Conservation (phyloP, 148 eudicot genomes). For the Cornus controversa region DNA sequence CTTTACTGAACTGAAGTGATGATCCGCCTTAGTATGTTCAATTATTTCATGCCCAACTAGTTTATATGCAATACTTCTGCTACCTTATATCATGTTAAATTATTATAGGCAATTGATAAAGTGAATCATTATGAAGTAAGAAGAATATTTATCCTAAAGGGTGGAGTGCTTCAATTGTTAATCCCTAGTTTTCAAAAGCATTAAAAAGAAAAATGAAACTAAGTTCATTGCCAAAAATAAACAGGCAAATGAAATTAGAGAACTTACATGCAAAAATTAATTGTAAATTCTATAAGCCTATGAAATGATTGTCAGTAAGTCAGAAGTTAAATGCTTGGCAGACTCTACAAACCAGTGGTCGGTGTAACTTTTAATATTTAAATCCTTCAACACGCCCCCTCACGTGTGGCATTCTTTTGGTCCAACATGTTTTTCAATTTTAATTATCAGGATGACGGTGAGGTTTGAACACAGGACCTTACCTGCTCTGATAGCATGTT, state of each 20-base stretch:
- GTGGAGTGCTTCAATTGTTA: neutral
- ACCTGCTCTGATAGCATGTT: too few relatives aligned
- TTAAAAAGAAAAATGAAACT: neutral
- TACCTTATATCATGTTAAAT: neutral
- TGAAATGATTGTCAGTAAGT: too few relatives aligned
- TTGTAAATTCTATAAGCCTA: too few relatives aligned
- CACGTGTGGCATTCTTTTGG: too few relatives aligned
- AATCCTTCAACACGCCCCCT: too few relatives aligned
- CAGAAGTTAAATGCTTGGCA: too few relatives aligned
- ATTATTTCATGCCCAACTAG: neutral
- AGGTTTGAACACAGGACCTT: too few relatives aligned
- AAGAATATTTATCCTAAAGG: neutral
- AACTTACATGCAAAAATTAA: neutral
- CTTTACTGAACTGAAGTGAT: neutral
- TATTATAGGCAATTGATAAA: neutral
- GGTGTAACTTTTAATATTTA: too few relatives aligned
- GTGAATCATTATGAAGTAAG: neutral
- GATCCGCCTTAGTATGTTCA: neutral
- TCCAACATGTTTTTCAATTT: too few relatives aligned
- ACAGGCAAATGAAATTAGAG: too few relatives aligned
- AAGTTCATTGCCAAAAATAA: neutral
- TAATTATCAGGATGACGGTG: too few relatives aligned
- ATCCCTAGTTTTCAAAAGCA: neutral
- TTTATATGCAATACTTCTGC: neutral
- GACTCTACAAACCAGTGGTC: too few relatives aligned